phyloP scores from a whole-genome alignment of 768 basidiomycete species.

The Panellus pusillus region DNA sequence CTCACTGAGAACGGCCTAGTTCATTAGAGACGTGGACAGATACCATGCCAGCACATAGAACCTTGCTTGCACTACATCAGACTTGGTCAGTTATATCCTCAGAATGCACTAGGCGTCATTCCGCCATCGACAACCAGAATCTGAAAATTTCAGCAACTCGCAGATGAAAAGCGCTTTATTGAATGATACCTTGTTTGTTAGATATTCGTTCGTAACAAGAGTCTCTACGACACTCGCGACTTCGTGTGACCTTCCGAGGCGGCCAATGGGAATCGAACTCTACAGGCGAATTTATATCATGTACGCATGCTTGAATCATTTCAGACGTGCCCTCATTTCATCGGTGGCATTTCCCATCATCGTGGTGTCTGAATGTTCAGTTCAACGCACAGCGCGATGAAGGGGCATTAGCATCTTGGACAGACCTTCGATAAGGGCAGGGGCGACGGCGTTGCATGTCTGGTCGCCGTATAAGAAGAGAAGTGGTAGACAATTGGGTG shows the following conservation, averaged over 20 bases:
- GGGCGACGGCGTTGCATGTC: conserved; percentile 56
- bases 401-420: not conserved
- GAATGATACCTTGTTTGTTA: conserved; percentile 53
- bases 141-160: conserved; percentile 23
- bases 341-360: conserved; percentile 47
- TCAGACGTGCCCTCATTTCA: conserved; percentile 31
- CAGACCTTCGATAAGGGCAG: conserved; percentile 48
- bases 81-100: conserved; percentile 19
- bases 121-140: conserved; percentile 51
- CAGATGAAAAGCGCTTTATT: not conserved
- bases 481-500: not conserved
- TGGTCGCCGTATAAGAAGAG: conserved; percentile 14
- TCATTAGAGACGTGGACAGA: conserved; percentile 9
- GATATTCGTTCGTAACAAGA: conserved; percentile 50
- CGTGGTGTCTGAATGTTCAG: conserved; percentile 35
- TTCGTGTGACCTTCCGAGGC: conserved; percentile 51
- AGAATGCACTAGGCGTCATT: conserved; percentile 42
- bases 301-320: conserved; percentile 18
- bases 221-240: conserved; percentile 52
- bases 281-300: conserved; percentile 18
- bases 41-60: not conserved
- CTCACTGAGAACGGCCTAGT: too few species aligned
- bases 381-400: not conserved
- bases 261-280: conserved; percentile 50
- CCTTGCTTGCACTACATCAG: too few species aligned